Base-by-base conservation (phyloP, 805 yeast genomes). In the Metschnikowia kofuensis region DNA sequence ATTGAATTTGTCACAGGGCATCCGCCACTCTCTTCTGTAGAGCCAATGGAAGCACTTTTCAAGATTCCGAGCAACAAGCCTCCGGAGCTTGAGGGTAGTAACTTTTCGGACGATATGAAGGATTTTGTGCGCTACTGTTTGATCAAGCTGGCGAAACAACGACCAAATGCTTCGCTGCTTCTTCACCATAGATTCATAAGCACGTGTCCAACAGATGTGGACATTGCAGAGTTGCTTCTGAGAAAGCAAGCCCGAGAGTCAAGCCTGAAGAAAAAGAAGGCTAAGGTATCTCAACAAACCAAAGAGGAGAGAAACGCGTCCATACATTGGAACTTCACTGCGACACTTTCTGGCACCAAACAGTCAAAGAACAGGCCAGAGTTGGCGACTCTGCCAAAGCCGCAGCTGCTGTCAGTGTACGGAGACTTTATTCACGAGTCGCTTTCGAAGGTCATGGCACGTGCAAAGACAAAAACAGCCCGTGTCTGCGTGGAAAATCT, bases 1-100 rank as follows among this genome's bases (percentile, higher is more conserved):
- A 86, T 88, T 59, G 99, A 94, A 67, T 70, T 94, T 42, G 76
- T 87, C 1, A 82, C 83, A 3, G 98, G 97, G 0, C 67, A 75
- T 9, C 96, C 97, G 0, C 99, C 99, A 0, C 72, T 82, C 47
- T 68, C 88, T 0, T 80, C 84, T 27, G 73, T 78, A 47, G 87
- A 85, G 45, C 96, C 97, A 12, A 77, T 85, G 82, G 83, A 85
- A 54, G 89, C 87, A 0, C 71, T 92, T 57, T 77, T 83, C 57
- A 77, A 78, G 42, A 87, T 89, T 40, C 92, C 91, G 12, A 76
- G 77, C 38, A 67, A 75, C 21, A 77, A 79, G 7, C 80, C 96
- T 0, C 96, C 96, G 0, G 55, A 60, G 15, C 74, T 80, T 35
- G 68, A 63, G 7, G 84, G 83, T 0, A 45, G 56, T 6, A 45